phyloP scores from a whole-genome alignment of 2,329 filamentous ascomycete species.

The Paecilomyces sp. region DNA sequence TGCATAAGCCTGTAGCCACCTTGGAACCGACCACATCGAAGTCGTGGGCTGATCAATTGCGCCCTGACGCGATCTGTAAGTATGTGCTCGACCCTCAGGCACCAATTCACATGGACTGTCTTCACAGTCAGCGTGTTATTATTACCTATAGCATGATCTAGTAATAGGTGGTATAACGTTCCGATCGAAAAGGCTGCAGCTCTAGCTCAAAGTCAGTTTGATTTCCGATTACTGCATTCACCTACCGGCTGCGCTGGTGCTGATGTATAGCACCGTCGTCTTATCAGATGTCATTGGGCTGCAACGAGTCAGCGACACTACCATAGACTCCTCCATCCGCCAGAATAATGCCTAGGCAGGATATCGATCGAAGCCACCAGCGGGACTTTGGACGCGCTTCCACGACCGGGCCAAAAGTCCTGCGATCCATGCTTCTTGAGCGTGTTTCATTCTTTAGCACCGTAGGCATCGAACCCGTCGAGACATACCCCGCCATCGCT shows the following conservation, averaged over 20 bases:
- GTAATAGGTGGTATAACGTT: no score
- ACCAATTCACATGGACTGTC: no score
- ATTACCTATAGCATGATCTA: no score
- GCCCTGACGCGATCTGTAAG: no score
- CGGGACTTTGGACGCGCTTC: neutral
- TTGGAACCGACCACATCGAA: neutral
- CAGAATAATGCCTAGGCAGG: neutral
- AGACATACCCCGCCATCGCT: neutral
- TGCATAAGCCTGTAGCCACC: neutral
- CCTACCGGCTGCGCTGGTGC: no score
- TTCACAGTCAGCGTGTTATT: no score
- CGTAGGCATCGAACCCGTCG: neutral
- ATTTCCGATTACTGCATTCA: no score
- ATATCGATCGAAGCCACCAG: neutral
- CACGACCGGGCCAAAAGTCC: neutral
- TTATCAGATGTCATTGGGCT: neutral
- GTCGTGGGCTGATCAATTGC: neutral
- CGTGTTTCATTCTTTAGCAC: neutral
- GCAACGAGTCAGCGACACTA: neutral
- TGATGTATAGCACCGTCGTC: neutral
- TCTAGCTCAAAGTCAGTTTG: no score
- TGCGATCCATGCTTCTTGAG: neutral
- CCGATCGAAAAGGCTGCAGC: no score
- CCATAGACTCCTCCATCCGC: neutral
- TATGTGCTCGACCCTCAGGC: no score